phyloP scores from a whole-genome alignment of 345 rosid species.

The Eutrema japonicum region DNA sequence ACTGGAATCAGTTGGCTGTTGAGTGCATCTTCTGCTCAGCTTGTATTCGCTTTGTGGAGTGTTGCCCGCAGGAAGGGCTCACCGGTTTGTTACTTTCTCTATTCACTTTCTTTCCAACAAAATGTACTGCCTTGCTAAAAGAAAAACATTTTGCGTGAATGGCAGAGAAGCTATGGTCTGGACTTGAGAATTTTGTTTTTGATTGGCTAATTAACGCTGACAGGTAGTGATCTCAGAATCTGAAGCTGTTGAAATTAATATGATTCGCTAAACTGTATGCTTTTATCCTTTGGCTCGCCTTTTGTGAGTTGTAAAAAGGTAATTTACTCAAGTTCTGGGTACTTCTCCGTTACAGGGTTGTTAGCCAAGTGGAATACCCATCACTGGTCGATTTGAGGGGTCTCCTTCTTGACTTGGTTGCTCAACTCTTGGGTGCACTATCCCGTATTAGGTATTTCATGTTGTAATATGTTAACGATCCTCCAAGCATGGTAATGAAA shows the following conservation, averaged over 20 bases:
- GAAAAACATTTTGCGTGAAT: conserved; percentile 34
- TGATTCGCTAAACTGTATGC: conserved; percentile 29
- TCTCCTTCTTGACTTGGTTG: conserved; percentile 94
- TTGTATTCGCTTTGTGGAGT: conserved; percentile 95
- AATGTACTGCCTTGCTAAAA: conserved; percentile 33
- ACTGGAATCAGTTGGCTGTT: conserved; percentile 83
- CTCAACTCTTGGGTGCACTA: conserved; percentile 96
- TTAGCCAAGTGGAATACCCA: conserved; percentile 97
- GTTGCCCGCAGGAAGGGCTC: conserved; percentile 98
- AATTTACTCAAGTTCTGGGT: conserved; percentile 30
- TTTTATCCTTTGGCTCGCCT: conserved; percentile 13
- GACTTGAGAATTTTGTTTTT: conserved; percentile 97
- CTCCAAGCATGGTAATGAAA: conserved; percentile 10
- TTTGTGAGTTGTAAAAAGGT: conserved; percentile 21
- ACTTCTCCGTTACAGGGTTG: conserved; percentile 66
- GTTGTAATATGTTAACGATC: conserved; percentile 12
- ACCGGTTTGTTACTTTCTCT: conserved; percentile 66
- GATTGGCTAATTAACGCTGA: conserved; percentile 99
- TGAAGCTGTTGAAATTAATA: conserved; percentile 28
- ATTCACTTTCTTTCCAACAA: conserved; percentile 31
- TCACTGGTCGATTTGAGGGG: conserved; percentile 97
- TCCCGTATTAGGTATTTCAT: conserved; percentile 85
- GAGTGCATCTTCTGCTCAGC: conserved; percentile 99
- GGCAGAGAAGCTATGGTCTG: conserved; percentile 99
- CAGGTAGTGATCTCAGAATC: conserved; percentile 60